Base-by-base conservation (phyloP, 192 early-diverging fungal species). In the Backusella tarrabulga region DNA sequence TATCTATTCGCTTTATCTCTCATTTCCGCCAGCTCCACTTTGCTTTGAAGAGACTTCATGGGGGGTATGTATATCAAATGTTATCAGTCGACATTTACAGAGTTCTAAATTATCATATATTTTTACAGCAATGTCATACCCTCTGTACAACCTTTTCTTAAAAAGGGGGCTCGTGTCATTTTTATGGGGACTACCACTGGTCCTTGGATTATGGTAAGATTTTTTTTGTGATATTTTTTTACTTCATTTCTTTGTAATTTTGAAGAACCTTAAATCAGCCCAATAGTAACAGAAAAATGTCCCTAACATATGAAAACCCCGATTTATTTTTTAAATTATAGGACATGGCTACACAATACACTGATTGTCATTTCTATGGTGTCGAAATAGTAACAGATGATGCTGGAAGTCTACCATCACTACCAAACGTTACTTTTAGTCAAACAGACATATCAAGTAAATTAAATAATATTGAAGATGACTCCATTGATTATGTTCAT, bases 261-360 rank as follows among this genome's bases (percentile, higher is more conserved):
- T 67, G 32, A 17, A n/a, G 4, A 14, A 70, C 36, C 19, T 42
- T 70, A 21, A 70, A 60, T 60, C 36, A 38, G 17, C n/a, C 35
- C 35, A 40, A 42, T 70, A 11, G 15, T 70, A 19, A 1, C 12
- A 21, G 6, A 63, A 63, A 63, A 63, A 29, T 29, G 11, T 14
- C 29, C 23, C 56, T 63, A 63, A 63, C 36, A 41, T 68, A 68
- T 42, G 34, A 12, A 35, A 68, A 35, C 35, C 35, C 67, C 29
- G 35, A 68, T 36, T 68, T 40, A 17, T 34, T 34, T 67, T 34
- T 67, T 34, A 8, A n/a, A 41, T 29, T 63, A 9, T 36, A 75
- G 74, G 74, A 75, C 42, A 63, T 75, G 56, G 74, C 74, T 14
- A 75, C 63, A 41, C 74, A 75, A 44, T 75, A 35, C 14, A 41